Conservation (phyloP, 164 flowering plant species). For the Vitis amurensis region DNA sequence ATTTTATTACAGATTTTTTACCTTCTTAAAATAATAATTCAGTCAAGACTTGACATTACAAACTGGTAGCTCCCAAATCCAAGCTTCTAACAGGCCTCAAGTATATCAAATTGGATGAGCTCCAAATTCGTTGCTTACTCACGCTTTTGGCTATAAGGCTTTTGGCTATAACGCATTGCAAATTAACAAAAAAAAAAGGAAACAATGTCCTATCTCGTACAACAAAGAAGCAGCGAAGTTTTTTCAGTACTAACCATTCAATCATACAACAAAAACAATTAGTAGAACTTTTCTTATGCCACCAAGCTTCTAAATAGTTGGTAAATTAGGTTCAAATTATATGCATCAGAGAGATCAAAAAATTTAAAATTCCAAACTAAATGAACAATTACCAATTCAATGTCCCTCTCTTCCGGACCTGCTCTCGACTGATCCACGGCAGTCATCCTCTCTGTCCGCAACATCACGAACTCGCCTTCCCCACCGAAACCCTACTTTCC, state of each 20-base stretch:
- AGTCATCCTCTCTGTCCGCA: constrained; percentile 38
- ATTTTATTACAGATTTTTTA: no score
- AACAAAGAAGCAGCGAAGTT: background rate
- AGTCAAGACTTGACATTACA: background rate
- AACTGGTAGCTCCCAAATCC: background rate
- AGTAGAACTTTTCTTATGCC: background rate
- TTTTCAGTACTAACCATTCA: background rate
- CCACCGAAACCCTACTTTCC: background rate
- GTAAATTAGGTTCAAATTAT: background rate
- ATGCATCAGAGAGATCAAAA: background rate
- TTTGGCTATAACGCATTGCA: background rate
- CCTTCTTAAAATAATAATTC: no score
- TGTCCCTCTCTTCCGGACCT: constrained; percentile 57
- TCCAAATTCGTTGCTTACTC: background rate
- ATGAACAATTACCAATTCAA: constrained; percentile 50
- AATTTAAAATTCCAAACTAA: background rate
- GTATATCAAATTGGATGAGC: background rate
- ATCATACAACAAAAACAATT: background rate
- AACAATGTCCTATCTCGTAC: background rate
- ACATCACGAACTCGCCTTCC: constrained; percentile 17
- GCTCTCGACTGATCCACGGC: constrained; percentile 38
- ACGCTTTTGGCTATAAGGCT: no score
- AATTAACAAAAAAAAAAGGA: background rate
- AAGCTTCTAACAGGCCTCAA: background rate
- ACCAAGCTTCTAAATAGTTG: no score